Evolutionary conservation across 2,329 filamentous ascomycete genomes (phyloP).

Genomic region (Pseudofabraea citricarpa): DNA sequence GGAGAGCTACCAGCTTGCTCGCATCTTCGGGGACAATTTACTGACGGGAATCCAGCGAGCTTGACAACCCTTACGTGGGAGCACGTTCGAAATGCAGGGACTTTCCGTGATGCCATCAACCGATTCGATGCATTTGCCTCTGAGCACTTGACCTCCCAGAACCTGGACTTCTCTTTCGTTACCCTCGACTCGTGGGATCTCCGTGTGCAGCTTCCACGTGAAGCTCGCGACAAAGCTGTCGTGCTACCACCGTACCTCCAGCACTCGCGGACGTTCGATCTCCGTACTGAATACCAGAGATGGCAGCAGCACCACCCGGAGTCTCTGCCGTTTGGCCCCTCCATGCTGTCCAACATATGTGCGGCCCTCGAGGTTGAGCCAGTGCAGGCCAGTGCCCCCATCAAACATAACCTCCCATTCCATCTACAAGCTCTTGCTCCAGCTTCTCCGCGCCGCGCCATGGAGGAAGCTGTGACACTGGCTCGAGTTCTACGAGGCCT

Average conservation of each 20-base stretch:
- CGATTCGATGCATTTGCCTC: conserved; percentile 91
- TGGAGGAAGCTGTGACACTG: conserved; percentile 95
- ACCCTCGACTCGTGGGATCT: conserved; percentile 98
- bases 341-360: conserved; percentile 94
- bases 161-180: conserved; percentile 96
- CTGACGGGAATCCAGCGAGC: conserved; percentile 60
- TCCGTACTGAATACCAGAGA: conserved; percentile 94
- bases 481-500: conserved; percentile 87
- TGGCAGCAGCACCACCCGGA: conserved; percentile 99
- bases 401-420: conserved; percentile 98
- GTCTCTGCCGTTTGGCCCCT: conserved; percentile 92
- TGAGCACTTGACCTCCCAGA: conserved; percentile 85
- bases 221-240: conserved; percentile 96
- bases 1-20: no score
- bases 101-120: conserved; percentile 94
- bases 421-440: conserved; percentile 94
- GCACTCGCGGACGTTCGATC: conserved; percentile 94
- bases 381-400: conserved; percentile 93
- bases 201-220: conserved; percentile 91
- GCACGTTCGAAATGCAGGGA: conserved; percentile 94
- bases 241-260: conserved; percentile 95
- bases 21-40: no score
- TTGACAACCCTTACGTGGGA: conserved; percentile 98
- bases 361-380: conserved; percentile 97
- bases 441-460: conserved; percentile 88